A percentile compares a stretch with the other conserved stretches of the same genome.
These are phyloP conservation scores for Blastobotrys capitulatus DNA, from an alignment of 1,139 yeast species.

Conservation along the genomic window DNA sequence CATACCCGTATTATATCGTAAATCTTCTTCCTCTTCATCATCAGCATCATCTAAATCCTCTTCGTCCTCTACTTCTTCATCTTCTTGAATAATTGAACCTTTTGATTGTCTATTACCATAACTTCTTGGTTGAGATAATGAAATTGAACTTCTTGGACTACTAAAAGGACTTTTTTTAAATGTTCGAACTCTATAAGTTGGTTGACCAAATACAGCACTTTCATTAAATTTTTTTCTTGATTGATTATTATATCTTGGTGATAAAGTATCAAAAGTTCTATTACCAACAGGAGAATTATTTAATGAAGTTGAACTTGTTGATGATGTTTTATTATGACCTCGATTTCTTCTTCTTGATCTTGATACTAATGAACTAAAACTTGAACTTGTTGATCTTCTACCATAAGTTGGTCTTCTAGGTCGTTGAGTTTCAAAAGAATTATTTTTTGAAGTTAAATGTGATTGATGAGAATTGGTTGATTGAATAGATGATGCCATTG, in stretches of 20 bases:
- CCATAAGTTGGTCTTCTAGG: slow-evolving; percentile 22
- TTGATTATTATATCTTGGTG: slow-evolving; percentile 5
- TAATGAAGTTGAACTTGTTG: slow-evolving; percentile 29
- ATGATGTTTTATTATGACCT: slow-evolving; percentile 28
- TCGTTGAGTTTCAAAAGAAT: slow-evolving; percentile 1
- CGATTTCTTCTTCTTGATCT: slow-evolving; percentile 14
- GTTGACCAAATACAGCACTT: slow-evolving; percentile 18
- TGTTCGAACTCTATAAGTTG: slow-evolving; percentile 9
- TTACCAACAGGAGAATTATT: slow-evolving; percentile 22
- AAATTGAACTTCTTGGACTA: slow-evolving; percentile 7
- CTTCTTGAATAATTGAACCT: slow-evolving; percentile 3
- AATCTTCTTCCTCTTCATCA: background rate
- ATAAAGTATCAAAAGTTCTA: background rate
- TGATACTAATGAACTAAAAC: slow-evolving; percentile 29
- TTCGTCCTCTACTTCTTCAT: background rate
- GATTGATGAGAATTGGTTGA: slow-evolving; percentile 22
- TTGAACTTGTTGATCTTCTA: slow-evolving; percentile 32
- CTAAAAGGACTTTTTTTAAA: slow-evolving; percentile 9
- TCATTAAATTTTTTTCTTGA: slow-evolving; percentile 20
- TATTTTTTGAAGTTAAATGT: background rate
- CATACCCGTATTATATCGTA: background rate
- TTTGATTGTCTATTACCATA: slow-evolving; percentile 18
- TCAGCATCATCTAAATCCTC: background rate
- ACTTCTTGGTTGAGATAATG: slow-evolving; percentile 9
- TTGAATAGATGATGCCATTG: slow-evolving; percentile 24